Base-by-base conservation (phyloP, 177 flowering plant genomes). In the Telopea speciosissima region DNA sequence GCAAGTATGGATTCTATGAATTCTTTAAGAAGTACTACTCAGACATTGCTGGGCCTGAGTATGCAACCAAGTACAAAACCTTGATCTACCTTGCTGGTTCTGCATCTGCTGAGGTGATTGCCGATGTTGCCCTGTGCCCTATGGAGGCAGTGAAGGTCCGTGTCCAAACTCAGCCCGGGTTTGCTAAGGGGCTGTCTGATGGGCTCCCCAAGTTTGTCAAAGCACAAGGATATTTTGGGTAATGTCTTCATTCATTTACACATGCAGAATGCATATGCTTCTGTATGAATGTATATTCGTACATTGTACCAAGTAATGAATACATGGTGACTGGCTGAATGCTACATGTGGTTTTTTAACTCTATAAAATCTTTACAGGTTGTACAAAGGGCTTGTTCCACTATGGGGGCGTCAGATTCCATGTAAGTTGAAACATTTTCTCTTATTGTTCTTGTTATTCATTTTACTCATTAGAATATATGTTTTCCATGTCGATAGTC, bases 401-500 rank as follows among this genome's bases (percentile, higher is more conserved):
- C 90, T 89, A 21, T 89, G 93, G 91, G 96, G 96, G 12, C 91
- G 96, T 58, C 96, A 89, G 65, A 90, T 89, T 75, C 96, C 96
- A 78, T 90, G 96, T 90, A 82, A 87, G 93, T 75, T 78, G n/a
- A 25, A 19, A 26, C 8, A 14, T 22, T 64, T 23, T 5, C 6
- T 28, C 19, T 62, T 13, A 28, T 61, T 7, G 0, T 11, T 61
- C 5, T 11, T 61, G 19, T n/a, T 19, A 58, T 58, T n/a, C n/a
- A 58, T 58, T n/a, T 19, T 8, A n/a, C n/a, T 21, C 9, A 58
- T 58, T 6, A 19, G n/a, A 58, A 21, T 17, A 52, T 10, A 52
- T 52, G n/a, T 19, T n/a, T n/a, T 21, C 9, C 19, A 33, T 17
- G 54, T 49, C 19, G 54, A 49, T 49, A 2, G 54, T 49, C 13